A percentile compares a stretch with the other conserved stretches of the same genome.
These are phyloP conservation scores for Tremella fuciformis DNA, from an alignment of 768 basidiomycete species.

Conservation along the genomic window DNA sequence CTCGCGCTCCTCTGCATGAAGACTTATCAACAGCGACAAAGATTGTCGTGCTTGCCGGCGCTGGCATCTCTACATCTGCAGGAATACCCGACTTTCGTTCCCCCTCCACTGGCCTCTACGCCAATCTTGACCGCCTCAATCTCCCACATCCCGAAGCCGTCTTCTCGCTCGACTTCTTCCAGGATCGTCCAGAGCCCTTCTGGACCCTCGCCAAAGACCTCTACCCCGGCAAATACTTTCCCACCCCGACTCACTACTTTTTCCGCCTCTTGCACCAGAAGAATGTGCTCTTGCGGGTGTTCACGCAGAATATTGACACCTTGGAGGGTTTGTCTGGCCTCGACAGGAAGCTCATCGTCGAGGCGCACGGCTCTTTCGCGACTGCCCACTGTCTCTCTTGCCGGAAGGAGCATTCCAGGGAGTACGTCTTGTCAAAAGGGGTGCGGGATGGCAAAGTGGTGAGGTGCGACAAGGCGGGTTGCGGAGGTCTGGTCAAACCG, in stretches of 20 bases:
- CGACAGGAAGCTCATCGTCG: constrained; percentile 69
- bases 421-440: constrained; percentile 63
- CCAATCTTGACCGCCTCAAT: constrained; percentile 52
- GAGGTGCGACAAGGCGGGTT: constrained; percentile 58
- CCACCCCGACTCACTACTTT: constrained; percentile 87
- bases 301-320: constrained; percentile 65
- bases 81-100: constrained; percentile 76
- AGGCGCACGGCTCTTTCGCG: constrained; percentile 96
- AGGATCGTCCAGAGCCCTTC: constrained; percentile 65
- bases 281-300: constrained; percentile 59
- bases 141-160: constrained; percentile 90
- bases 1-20: not conserved
- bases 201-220: constrained; percentile 90
- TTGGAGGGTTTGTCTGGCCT: constrained; percentile 82
- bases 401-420: constrained; percentile 59
- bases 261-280: constrained; percentile 74
- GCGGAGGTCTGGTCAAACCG: constrained; percentile 79
- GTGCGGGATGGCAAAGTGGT: constrained; percentile 67
- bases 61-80: constrained; percentile 45
- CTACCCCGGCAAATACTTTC: constrained; percentile 71
- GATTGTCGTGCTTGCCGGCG: constrained; percentile 37
- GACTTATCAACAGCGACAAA: constrained; percentile 33
- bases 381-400: constrained; percentile 79
- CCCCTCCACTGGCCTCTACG: constrained; percentile 67
- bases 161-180: constrained; percentile 86